Conservation (phyloP, 495 filamentous ascomycete genomes). For the Cercophora scortea region DNA sequence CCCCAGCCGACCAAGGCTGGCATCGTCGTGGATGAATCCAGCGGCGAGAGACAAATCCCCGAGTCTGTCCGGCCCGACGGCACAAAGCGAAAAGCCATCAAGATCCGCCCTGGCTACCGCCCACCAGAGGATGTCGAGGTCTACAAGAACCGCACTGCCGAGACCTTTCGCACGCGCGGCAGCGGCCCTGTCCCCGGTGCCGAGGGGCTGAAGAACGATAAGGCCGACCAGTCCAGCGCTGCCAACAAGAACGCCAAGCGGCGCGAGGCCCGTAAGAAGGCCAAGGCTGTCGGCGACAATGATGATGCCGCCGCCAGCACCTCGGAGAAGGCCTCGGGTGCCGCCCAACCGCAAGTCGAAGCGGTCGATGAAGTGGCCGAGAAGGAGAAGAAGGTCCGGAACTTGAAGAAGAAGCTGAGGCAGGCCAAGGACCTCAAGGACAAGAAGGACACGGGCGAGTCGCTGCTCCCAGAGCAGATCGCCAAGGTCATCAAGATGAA, state of each 20-base stretch:
- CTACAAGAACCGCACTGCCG: conserved; percentile 88
- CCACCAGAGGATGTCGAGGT: conserved; percentile 95
- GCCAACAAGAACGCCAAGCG: conserved; percentile 93
- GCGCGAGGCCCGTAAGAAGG: conserved; percentile 80
- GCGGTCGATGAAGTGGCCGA: conserved; percentile 61
- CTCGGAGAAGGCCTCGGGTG: neutral
- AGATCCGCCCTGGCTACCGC: conserved; percentile 84
- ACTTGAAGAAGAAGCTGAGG: conserved; percentile 90
- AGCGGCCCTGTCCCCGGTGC: conserved; percentile 72
- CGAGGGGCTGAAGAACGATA: conserved; percentile 51
- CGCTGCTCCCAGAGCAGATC: conserved; percentile 85
- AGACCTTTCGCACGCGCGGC: conserved; percentile 75
- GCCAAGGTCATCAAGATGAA: conserved; percentile 97
- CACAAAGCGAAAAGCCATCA: conserved; percentile 81
- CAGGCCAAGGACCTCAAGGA: conserved; percentile 85
- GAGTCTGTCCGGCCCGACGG: conserved; percentile 82
- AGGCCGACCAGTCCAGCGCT: conserved; percentile 38
- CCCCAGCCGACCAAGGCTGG: conserved; percentile 52
- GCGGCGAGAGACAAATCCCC: conserved; percentile 82
- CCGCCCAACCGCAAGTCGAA: conserved; percentile 21
- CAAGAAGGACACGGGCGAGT: conserved; percentile 82
- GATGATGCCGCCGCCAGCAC: conserved; percentile 21
- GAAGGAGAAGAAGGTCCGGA: conserved; percentile 86
- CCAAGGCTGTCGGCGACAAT: conserved; percentile 50
- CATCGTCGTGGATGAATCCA: conserved; percentile 61